Conservation (phyloP, 306 rosid genomes). For the Cucurbita maxima region DNA sequence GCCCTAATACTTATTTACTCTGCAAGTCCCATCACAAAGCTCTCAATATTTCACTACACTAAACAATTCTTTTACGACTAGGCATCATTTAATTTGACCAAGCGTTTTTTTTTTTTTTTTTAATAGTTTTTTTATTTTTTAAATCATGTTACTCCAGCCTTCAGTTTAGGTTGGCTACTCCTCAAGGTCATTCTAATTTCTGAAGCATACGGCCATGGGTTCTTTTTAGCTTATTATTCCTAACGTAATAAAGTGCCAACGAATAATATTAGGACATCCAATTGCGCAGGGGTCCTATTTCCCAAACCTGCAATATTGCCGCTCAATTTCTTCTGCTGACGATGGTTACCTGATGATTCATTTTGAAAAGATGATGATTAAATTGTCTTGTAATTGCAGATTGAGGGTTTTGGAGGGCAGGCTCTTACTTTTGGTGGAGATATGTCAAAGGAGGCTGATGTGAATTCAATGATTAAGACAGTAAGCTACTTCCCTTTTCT, state of each 20-base stretch:
- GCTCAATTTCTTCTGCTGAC: not conserved
- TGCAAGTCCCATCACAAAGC: not conserved
- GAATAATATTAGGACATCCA: not conserved
- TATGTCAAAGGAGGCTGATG: slow-evolving; percentile 77
- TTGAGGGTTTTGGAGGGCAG: slow-evolving; percentile 74
- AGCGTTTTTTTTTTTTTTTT: not conserved
- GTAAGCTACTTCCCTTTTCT: slow-evolving; percentile 27
- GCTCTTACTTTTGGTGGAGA: slow-evolving; percentile 82
- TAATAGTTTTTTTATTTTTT: not conserved
- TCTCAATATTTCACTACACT: not conserved
- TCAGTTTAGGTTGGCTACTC: not conserved
- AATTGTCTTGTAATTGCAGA: slow-evolving; percentile 26
- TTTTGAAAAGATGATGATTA: not conserved
- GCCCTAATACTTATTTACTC: not conserved
- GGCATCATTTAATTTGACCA: not conserved
- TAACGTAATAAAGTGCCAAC: not conserved
- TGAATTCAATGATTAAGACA: slow-evolving; percentile 76
- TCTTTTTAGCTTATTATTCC: not conserved
- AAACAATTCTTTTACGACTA: not conserved
- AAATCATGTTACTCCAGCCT: not conserved
- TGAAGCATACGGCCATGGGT: not conserved
- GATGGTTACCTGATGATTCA: not conserved
- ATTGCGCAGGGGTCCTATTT: not conserved
- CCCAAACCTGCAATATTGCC: not conserved
- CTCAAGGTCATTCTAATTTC: not conserved